Evolutionary conservation across 495 filamentous ascomycete genomes (phyloP).

Genomic region (Penicillium longicatenatum): DNA sequence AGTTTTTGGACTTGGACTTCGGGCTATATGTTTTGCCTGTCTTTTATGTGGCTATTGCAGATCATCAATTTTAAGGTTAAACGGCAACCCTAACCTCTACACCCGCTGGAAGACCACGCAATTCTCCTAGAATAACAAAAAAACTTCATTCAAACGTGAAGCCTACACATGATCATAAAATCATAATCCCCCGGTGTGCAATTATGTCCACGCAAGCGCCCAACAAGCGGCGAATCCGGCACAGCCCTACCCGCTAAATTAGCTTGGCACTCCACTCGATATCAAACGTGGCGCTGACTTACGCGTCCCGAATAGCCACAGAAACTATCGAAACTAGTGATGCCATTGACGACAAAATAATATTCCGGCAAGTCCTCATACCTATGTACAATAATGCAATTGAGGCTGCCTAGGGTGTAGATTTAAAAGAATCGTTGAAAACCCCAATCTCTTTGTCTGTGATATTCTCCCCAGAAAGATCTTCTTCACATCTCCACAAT

Average conservation of each 20-base stretch:
- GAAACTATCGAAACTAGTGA: neutral
- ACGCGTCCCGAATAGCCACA: slow-evolving; percentile 8
- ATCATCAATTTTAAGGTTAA: neutral
- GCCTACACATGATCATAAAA: neutral
- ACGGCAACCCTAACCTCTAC: neutral
- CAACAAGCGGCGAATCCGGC: slow-evolving; percentile 8
- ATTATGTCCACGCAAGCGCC: slow-evolving; percentile 12
- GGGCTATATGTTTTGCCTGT: neutral
- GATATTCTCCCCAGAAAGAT: neutral
- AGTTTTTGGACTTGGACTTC: neutral
- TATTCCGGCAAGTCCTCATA: neutral
- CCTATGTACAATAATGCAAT: neutral
- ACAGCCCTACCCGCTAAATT: slow-evolving; percentile 12
- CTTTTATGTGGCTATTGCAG: neutral
- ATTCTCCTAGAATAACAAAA: neutral
- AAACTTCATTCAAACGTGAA: neutral
- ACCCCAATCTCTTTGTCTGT: neutral
- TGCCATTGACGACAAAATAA: neutral
- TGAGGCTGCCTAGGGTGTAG: neutral
- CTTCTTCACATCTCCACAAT: slow-evolving; percentile 4
- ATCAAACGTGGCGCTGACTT: slow-evolving; percentile 11
- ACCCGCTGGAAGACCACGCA: neutral
- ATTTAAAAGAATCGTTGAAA: neutral
- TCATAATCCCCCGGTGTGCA: too few relatives aligned
- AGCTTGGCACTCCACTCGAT: slow-evolving; percentile 7